Percentiles rank a stretch among this genome's conserved stretches.
phyloP scores from a whole-genome alignment of 2,329 filamentous ascomycete genomes.

The Monosporascus sp. region DNA sequence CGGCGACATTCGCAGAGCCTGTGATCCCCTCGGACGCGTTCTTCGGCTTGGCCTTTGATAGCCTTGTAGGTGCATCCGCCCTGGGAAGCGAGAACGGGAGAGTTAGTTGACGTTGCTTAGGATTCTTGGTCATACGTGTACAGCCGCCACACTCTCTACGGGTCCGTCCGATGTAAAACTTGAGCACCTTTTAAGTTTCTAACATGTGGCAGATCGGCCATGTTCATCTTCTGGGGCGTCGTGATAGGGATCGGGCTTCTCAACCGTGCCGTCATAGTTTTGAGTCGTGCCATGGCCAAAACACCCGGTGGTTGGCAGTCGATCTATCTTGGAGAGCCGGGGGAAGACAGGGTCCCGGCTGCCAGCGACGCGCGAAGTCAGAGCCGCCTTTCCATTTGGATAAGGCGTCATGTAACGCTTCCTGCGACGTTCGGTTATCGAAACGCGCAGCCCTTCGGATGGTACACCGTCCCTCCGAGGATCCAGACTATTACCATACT shows the following conservation, averaged over 20 bases:
- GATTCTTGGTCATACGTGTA: constrained; percentile 31
- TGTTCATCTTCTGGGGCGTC: constrained; percentile 36
- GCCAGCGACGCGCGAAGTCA: neutral
- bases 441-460: constrained; percentile 38
- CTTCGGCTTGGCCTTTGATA: constrained; percentile 32
- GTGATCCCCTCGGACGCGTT: constrained; percentile 31
- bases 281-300: neutral
- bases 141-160: constrained; percentile 31
- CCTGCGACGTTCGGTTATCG: constrained; percentile 40
- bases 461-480: constrained; percentile 39
- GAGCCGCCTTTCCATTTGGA: constrained; percentile 16
- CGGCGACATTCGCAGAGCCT: constrained; percentile 19
- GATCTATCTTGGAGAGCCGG: neutral
- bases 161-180: constrained; percentile 20
- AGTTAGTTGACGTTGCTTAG: constrained; percentile 15
- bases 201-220: constrained; percentile 21
- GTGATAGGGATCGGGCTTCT: constrained; percentile 32
- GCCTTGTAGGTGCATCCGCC: constrained; percentile 26
- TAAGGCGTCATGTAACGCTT: constrained; percentile 29
- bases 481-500: constrained; percentile 37
- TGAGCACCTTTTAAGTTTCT: neutral
- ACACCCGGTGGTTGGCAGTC: constrained; percentile 4
- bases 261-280: constrained; percentile 21
- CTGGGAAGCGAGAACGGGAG: neutral
- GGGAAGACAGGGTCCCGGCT: constrained; percentile 1